Evolutionary conservation across 73 alveolate genomes (phyloP).

Genomic region (Effrenium voratum): DNA sequence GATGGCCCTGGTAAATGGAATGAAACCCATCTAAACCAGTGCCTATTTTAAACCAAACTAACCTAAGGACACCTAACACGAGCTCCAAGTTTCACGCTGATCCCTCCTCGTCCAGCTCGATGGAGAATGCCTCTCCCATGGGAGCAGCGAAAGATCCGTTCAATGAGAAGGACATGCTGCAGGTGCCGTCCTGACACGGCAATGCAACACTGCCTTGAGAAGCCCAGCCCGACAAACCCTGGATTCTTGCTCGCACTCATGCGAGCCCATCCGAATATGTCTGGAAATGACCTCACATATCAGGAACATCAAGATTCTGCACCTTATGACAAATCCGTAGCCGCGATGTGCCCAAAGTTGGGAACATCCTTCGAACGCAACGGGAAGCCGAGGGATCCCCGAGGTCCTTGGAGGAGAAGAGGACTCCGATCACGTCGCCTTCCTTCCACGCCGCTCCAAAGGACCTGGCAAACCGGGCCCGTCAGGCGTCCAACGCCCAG

Average conservation of each 20-base stretch:
- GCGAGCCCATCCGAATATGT: too few species aligned
- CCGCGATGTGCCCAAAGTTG: too few species aligned
- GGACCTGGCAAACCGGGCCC: slow-evolving; percentile 35
- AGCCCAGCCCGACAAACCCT: too few species aligned
- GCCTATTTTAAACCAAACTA: not conserved
- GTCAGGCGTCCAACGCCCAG: not conserved
- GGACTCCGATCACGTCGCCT: slow-evolving; percentile 86
- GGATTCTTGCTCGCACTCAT: too few species aligned
- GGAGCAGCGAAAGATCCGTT: slow-evolving; percentile 87
- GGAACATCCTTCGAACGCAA: too few species aligned
- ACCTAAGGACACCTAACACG: too few species aligned
- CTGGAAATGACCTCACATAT: too few species aligned
- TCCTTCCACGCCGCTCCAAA: slow-evolving; percentile 91
- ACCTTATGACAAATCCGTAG: too few species aligned
- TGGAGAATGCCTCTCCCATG: slow-evolving; percentile 89
- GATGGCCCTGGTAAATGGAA: not conserved
- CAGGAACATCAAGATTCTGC: too few species aligned
- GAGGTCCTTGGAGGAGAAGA: slow-evolving; percentile 58
- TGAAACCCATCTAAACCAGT: not conserved
- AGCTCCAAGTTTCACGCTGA: too few species aligned
- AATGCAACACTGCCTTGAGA: too few species aligned
- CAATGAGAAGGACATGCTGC: slow-evolving; percentile 77
- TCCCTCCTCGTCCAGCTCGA: slow-evolving; percentile 54
- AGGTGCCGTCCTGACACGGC: slow-evolving; percentile 67
- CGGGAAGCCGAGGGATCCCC: too few species aligned